A percentile compares a stretch with the other conserved stretches of the same genome.
Evolutionary conservation across 2,329 filamentous ascomycete genomes (phyloP).

Genomic region (Colletotrichum graminicola): DNA sequence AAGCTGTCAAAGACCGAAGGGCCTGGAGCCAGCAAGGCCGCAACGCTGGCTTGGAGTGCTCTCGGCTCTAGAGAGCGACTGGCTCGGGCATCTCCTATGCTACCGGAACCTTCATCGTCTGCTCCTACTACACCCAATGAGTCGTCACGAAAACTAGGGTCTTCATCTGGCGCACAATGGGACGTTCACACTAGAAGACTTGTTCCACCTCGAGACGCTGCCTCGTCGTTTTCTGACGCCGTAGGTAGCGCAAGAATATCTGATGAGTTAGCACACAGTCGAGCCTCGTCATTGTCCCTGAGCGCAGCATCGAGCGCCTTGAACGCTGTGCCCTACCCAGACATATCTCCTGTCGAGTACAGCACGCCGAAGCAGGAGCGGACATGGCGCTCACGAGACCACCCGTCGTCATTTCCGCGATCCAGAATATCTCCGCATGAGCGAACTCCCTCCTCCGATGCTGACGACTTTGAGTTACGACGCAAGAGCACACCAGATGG

Average conservation of each 20-base stretch:
- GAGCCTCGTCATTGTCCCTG: slow-evolving; percentile 63
- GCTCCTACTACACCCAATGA: slow-evolving; percentile 50
- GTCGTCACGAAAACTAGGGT: slow-evolving; percentile 47
- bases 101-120: slow-evolving; percentile 44
- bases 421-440: slow-evolving; percentile 7
- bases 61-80: slow-evolving; percentile 56
- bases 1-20: slow-evolving; percentile 57
- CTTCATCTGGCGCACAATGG: slow-evolving; percentile 59
- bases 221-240: slow-evolving; percentile 46
- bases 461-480: slow-evolving; percentile 17
- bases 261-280: slow-evolving; percentile 54
- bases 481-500: slow-evolving; percentile 30
- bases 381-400: slow-evolving; percentile 2
- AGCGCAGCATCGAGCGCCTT: slow-evolving; percentile 69
- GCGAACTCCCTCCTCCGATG: slow-evolving; percentile 12
- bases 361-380: slow-evolving; percentile 28
- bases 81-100: slow-evolving; percentile 46
- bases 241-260: slow-evolving; percentile 52
- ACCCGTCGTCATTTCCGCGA: slow-evolving; percentile 4
- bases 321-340: slow-evolving; percentile 48
- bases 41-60: slow-evolving; percentile 71
- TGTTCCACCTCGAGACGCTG: slow-evolving; percentile 55
- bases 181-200: slow-evolving; percentile 68
- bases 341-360: slow-evolving; percentile 22
- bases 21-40: slow-evolving; percentile 73